These are phyloP conservation scores for Ceriops decandra DNA, from an alignment of 345 rosid genomes.

Conservation along the genomic window DNA sequence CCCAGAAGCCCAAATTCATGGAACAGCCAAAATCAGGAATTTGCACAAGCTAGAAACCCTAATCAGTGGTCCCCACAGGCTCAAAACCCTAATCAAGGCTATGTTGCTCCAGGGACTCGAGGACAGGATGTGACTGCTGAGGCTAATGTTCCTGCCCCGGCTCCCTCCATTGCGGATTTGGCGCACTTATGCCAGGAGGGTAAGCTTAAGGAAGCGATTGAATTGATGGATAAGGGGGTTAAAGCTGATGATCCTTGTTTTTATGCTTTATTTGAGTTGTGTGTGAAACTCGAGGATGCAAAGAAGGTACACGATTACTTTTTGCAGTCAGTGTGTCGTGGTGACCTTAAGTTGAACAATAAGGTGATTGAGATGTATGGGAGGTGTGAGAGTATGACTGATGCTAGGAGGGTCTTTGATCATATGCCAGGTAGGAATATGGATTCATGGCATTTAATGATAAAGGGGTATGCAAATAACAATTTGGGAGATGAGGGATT, in stretches of 20 bases:
- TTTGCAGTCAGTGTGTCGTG: slow-evolving; percentile 50
- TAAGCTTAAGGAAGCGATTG: slow-evolving; percentile 58
- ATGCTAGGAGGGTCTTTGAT: slow-evolving; percentile 73
- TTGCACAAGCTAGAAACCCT: slow-evolving; percentile 26
- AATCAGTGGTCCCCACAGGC: slow-evolving; percentile 23
- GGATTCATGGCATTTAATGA: slow-evolving; percentile 75
- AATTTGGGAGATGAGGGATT: slow-evolving; percentile 72
- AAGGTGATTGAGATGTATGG: slow-evolving; percentile 60
- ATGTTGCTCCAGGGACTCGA: neutral
- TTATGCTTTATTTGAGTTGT: slow-evolving; percentile 42
- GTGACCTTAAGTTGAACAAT: slow-evolving; percentile 51
- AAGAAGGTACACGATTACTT: slow-evolving; percentile 73
- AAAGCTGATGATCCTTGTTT: slow-evolving; percentile 57
- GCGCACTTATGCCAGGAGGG: slow-evolving; percentile 42
- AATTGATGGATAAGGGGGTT: slow-evolving; percentile 63
- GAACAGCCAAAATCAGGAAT: slow-evolving; percentile 38
- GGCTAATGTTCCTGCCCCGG: slow-evolving; percentile 3
- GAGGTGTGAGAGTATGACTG: slow-evolving; percentile 51
- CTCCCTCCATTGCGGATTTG: slow-evolving; percentile 35
- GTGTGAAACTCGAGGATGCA: slow-evolving; percentile 49
- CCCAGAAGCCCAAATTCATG: slow-evolving; percentile 34
- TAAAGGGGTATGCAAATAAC: slow-evolving; percentile 53
- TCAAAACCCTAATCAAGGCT: slow-evolving; percentile 31
- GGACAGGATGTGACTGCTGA: neutral
- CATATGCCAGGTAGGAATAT: slow-evolving; percentile 61